These are phyloP conservation scores for Buxus sempervirens DNA, from an alignment of 164 flowering plant genomes.

Conservation along the genomic window DNA sequence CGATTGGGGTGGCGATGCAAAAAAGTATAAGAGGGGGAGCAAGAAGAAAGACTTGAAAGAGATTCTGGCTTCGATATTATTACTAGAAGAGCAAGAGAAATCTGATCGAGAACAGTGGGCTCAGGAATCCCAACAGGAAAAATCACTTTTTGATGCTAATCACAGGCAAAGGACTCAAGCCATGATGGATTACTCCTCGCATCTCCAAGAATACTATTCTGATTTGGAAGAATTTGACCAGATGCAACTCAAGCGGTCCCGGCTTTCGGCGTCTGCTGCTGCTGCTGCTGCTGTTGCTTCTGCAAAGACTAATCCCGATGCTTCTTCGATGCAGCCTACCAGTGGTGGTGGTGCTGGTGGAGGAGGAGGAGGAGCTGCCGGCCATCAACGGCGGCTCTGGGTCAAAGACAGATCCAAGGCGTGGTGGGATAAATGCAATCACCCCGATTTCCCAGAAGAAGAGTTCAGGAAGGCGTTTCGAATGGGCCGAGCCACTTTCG, in stretches of 20 bases:
- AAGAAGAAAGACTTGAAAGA: constrained; percentile 28
- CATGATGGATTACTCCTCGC: constrained; percentile 34
- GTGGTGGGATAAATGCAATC: constrained; percentile 76
- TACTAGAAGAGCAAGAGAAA: constrained; percentile 52
- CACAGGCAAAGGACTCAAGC: constrained; percentile 25
- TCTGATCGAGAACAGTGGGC: constrained; percentile 22
- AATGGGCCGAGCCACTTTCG: constrained; percentile 75
- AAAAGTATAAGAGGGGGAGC: neutral
- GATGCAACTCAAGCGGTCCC: constrained; percentile 27
- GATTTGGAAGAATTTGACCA: constrained; percentile 29
- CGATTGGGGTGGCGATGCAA: neutral
- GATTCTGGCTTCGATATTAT: constrained; percentile 38
- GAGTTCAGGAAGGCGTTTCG: constrained; percentile 62
- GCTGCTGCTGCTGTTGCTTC: constrained; percentile 9
- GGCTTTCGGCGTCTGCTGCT: constrained; percentile 18
- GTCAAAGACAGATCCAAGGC: constrained; percentile 77
- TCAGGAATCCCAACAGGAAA: constrained; percentile 22
- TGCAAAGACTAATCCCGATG: neutral
- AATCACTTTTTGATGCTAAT: constrained; percentile 28
- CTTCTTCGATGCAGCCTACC: neutral
- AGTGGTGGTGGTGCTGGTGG: too few relatives aligned
- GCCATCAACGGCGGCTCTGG: constrained; percentile 68
- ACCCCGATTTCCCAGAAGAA: constrained; percentile 66
- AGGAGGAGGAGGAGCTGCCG: too few relatives aligned
- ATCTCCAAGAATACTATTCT: constrained; percentile 24